Percentiles rank a stretch among this genome's conserved stretches.
Conservation (phyloP, 495 filamentous ascomycete genomes). For the Penicillium malachiteum region DNA sequence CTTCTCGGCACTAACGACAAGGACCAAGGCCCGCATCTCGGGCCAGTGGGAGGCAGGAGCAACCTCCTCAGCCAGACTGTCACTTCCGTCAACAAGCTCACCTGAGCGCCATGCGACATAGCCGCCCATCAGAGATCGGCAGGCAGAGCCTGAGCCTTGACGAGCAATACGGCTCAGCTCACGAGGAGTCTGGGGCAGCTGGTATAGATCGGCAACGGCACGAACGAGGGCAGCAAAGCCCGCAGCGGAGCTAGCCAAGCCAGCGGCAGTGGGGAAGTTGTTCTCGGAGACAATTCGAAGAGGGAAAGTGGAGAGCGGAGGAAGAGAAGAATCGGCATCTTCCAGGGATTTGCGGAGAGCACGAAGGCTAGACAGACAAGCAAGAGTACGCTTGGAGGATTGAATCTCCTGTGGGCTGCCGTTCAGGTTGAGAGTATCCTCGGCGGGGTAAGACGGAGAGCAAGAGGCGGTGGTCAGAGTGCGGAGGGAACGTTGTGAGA, state of each 20-base stretch:
- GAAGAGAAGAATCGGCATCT: slow-evolving; percentile 63
- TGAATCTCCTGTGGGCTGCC: slow-evolving; percentile 73
- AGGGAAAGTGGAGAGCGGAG: slow-evolving; percentile 69
- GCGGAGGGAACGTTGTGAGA: slow-evolving; percentile 89
- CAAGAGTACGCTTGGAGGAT: slow-evolving; percentile 80
- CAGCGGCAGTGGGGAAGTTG: slow-evolving; percentile 99
- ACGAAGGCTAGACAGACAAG: slow-evolving; percentile 85
- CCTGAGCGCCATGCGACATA: slow-evolving; percentile 94
- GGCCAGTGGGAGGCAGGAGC: slow-evolving; percentile 89
- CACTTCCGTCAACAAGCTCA: slow-evolving; percentile 66
- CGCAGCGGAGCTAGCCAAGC: slow-evolving; percentile 86
- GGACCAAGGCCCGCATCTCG: slow-evolving; percentile 83
- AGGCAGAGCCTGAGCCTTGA: slow-evolving; percentile 94
- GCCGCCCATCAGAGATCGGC: slow-evolving; percentile 85
- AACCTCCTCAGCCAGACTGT: slow-evolving; percentile 82
- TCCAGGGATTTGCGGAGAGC: slow-evolving; percentile 73
- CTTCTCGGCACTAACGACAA: slow-evolving; percentile 89
- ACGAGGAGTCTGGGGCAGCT: slow-evolving; percentile 70
- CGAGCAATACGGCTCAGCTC: slow-evolving; percentile 86
- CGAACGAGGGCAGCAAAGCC: slow-evolving; percentile 94
- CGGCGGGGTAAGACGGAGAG: slow-evolving; percentile 65
- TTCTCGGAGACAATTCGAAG: slow-evolving; percentile 88
- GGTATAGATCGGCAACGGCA: slow-evolving; percentile 88
- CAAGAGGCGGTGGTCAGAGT: slow-evolving; percentile 96
- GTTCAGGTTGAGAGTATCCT: slow-evolving; percentile 83